Evolutionary conservation across 345 rosid genomes (phyloP).

Genomic region (Syzygium aromaticum): DNA sequence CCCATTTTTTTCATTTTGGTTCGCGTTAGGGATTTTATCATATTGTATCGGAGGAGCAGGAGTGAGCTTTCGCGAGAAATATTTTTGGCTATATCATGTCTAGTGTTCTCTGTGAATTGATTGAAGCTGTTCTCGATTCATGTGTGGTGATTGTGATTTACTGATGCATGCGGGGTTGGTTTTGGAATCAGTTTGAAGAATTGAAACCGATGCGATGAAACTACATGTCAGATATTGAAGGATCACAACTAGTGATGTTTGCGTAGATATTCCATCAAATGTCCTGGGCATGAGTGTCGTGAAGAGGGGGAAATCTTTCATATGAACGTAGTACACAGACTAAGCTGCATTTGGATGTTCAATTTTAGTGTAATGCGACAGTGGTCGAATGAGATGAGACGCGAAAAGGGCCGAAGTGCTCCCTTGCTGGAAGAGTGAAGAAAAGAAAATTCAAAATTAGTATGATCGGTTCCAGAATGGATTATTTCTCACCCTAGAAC

Average conservation of each 20-base stretch:
- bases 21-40: not conserved
- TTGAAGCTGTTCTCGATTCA: not conserved
- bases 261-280: rapidly evolving
- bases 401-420: not conserved
- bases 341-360: not conserved
- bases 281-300: not conserved
- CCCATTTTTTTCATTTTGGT: not conserved
- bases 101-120: not conserved
- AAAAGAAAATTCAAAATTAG: rapidly evolving
- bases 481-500: not conserved
- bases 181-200: too few relatives aligned
- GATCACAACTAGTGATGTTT: not conserved
- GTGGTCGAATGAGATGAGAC: not conserved
- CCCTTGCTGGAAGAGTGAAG: too few relatives aligned
- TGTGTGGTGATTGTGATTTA: not conserved
- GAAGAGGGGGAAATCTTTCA: too few relatives aligned
- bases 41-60: not conserved
- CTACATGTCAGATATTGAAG: not conserved
- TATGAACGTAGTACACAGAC: not conserved
- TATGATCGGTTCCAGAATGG: not conserved
- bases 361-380: not conserved
- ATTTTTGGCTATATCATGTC: not conserved
- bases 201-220: not conserved
- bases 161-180: rapidly evolving
- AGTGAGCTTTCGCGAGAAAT: not conserved